Conservation (phyloP, 352 stramenopile genomes). For the Phytophthora melonis region DNA sequence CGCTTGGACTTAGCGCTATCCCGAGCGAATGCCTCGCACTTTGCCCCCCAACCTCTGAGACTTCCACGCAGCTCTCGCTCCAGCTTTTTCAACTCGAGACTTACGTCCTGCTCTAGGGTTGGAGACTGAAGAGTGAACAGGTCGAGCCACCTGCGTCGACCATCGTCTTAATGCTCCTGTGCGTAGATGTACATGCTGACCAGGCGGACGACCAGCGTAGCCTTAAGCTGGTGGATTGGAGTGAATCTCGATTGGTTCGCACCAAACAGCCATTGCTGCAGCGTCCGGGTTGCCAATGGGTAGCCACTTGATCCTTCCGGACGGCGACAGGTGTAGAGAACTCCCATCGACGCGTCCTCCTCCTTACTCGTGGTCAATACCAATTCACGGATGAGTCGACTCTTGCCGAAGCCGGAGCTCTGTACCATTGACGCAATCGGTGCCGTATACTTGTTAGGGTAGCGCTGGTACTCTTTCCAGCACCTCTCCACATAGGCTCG, state of each 20-base stretch:
- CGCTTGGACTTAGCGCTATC: too few species aligned
- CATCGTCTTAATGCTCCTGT: neutral
- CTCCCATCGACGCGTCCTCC: neutral
- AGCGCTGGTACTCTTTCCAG: neutral
- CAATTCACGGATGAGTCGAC: neutral
- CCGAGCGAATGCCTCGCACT: too few species aligned
- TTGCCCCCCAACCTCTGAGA: too few species aligned
- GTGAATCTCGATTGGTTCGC: neutral
- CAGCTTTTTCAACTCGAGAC: too few species aligned
- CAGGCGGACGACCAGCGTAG: neutral
- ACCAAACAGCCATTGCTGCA: neutral
- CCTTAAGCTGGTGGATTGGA: neutral
- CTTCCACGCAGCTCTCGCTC: too few species aligned
- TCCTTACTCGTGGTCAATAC: neutral
- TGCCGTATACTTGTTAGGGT: neutral
- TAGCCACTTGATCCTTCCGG: neutral
- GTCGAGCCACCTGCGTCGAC: too few species aligned
- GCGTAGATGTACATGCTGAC: neutral
- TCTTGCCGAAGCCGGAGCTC: constrained; percentile 2
- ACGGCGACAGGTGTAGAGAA: neutral
- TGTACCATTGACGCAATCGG: neutral
- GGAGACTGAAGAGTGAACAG: too few species aligned
- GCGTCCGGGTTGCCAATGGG: neutral
- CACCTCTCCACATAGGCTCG: neutral
- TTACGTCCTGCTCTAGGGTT: too few species aligned